Percentiles rank a stretch among this genome's conserved stretches.
Evolutionary conservation across 2,329 filamentous ascomycete genomes (phyloP).

Genomic region (Neonectria coccinea): DNA sequence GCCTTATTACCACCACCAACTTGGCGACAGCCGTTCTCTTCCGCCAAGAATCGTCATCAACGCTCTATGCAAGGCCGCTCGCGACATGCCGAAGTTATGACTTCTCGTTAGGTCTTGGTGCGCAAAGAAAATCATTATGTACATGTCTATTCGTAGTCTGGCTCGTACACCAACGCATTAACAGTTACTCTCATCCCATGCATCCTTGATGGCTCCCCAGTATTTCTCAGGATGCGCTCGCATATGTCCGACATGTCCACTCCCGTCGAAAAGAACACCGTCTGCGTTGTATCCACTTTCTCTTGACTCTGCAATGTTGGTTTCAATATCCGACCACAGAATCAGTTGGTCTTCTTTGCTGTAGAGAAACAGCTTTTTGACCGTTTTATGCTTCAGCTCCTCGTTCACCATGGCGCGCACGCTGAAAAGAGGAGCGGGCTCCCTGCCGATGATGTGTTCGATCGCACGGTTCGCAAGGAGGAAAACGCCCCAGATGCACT

Average conservation of each 20-base stretch:
- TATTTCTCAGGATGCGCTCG: background rate
- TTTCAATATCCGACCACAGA: constrained; percentile 63
- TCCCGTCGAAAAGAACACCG: constrained; percentile 1
- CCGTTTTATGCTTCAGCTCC: constrained; percentile 46
- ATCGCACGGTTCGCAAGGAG: constrained; percentile 52
- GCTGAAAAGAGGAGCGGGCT: constrained; percentile 54
- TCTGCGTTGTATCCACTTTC: constrained; percentile 60
- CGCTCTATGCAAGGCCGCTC: constrained; percentile 58
- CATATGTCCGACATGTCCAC: background rate
- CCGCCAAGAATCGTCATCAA: constrained; percentile 67
- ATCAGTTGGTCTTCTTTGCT: constrained; percentile 68
- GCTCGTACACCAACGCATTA: constrained; percentile 7
- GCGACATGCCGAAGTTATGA: constrained; percentile 58
- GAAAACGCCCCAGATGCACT: constrained; percentile 57
- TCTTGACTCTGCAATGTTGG: constrained; percentile 60
- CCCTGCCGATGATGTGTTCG: constrained; percentile 50
- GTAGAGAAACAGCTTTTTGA: constrained; percentile 66
- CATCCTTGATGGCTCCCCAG: background rate
- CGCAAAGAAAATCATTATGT: constrained; percentile 39
- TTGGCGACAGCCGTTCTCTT: constrained; percentile 61
- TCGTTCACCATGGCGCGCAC: constrained; percentile 50
- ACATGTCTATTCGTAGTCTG: constrained; percentile 24
- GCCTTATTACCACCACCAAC: constrained; percentile 61
- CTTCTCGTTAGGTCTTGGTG: constrained; percentile 60
- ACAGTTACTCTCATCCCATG: background rate